Conservation (phyloP, 139 green algal species). For the Haematococcus sp. region DNA sequence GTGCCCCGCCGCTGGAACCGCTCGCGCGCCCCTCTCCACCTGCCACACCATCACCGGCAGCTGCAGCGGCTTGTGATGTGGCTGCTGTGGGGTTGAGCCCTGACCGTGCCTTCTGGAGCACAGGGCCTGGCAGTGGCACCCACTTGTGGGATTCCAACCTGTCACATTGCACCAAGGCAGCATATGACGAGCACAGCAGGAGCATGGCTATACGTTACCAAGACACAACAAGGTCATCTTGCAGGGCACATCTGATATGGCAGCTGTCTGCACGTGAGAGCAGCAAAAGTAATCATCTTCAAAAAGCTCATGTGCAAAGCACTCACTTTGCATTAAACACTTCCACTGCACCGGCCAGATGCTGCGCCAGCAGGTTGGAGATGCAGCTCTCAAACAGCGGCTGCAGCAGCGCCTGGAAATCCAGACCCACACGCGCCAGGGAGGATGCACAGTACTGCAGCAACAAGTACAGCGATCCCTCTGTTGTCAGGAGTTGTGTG, state of each 20-base stretch:
- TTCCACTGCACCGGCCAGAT: constrained; percentile 59
- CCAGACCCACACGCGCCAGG: constrained; percentile 89
- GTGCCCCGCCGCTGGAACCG: not conserved
- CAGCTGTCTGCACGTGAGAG: too few species aligned
- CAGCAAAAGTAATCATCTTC: too few species aligned
- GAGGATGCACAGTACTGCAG: constrained; percentile 86
- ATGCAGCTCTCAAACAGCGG: constrained; percentile 83
- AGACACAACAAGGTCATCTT: too few species aligned
- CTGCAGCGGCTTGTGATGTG: constrained; percentile 2
- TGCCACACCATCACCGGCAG: not conserved
- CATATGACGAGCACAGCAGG: too few species aligned
- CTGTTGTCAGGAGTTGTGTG: not conserved
- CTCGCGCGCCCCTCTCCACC: not conserved
- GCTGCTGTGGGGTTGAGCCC: constrained; percentile 7
- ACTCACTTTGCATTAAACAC: constrained; percentile 54
- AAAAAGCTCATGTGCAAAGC: too few species aligned
- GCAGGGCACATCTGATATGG: too few species aligned
- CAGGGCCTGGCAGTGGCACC: constrained; percentile 62
- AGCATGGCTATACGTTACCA: too few species aligned
- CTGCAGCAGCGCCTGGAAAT: constrained; percentile 86
- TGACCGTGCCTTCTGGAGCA: constrained; percentile 16
- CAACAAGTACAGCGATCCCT: not conserved
- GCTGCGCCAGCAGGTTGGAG: constrained; percentile 57
- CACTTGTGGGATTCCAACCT: constrained; percentile 87
- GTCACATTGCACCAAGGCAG: too few species aligned